These are phyloP conservation scores for Collybia sp. DNA, from an alignment of 768 basidiomycete species.

Conservation along the genomic window DNA sequence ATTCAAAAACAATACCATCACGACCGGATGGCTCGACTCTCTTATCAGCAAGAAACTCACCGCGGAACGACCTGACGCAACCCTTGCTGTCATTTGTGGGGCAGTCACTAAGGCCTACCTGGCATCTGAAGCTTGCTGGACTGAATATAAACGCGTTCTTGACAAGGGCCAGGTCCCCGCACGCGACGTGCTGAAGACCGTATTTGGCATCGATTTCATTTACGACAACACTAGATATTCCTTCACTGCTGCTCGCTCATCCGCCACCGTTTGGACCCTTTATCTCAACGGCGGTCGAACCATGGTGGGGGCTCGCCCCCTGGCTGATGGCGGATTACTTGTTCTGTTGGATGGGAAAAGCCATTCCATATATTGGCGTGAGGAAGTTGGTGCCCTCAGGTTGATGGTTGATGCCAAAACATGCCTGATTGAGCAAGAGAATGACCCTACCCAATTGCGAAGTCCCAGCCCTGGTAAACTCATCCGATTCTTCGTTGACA, in stretches of 20 bases:
- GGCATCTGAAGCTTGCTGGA: constrained; percentile 83
- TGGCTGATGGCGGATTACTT: constrained; percentile 93
- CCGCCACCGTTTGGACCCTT: constrained; percentile 84
- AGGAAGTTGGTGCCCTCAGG: constrained; percentile 91
- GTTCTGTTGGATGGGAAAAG: constrained; percentile 90
- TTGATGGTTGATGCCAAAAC: constrained; percentile 97
- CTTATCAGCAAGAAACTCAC: constrained; percentile 97
- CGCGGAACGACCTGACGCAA: constrained; percentile 91
- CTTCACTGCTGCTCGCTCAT: constrained; percentile 92
- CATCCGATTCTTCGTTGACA: constrained; percentile 90
- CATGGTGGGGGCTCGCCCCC: constrained; percentile 84
- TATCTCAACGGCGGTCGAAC: constrained; percentile 95
- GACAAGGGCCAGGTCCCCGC: constrained; percentile 98
- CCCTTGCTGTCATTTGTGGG: constrained; percentile 92
- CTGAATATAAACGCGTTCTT: constrained; percentile 90
- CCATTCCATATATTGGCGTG: constrained; percentile 97
- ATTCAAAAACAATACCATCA: constrained; percentile 96
- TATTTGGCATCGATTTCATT: constrained; percentile 96
- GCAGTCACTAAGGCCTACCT: constrained; percentile 94
- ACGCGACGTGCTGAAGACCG: constrained; percentile 92
- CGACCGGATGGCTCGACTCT: constrained; percentile 97
- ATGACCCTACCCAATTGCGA: constrained; percentile 95
- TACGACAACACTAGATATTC: constrained; percentile 94
- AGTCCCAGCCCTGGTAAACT: constrained; percentile 97
- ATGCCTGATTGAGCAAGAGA: constrained; percentile 98